Conservation (phyloP, 2,329 filamentous ascomycete species). For the Tolypocladium tundrense region DNA sequence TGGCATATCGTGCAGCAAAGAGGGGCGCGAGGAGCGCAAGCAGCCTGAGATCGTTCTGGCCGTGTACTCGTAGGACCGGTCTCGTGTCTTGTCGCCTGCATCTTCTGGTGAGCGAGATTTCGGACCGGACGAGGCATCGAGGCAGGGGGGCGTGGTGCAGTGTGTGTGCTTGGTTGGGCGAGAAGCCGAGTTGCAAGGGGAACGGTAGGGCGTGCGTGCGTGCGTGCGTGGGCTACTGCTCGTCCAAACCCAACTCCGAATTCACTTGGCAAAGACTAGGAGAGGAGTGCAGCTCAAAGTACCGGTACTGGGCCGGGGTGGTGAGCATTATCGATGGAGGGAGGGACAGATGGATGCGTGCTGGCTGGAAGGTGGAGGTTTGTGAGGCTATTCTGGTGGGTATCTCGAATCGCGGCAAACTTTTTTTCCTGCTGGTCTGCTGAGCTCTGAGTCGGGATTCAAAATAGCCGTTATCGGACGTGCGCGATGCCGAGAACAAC, state of each 20-base stretch:
- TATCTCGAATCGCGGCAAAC: neutral
- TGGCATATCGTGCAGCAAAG: slow-evolving; percentile 8
- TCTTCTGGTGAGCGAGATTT: neutral
- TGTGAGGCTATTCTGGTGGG: neutral
- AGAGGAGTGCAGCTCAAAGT: neutral
- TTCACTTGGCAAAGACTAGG: neutral
- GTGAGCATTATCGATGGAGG: neutral
- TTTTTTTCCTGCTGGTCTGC: neutral
- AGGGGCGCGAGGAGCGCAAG: neutral
- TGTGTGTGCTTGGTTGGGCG: neutral
- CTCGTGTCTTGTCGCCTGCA: neutral
- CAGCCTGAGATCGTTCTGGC: neutral
- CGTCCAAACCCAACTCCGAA: neutral
- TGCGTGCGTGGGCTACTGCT: neutral
- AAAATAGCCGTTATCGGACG: slow-evolving; percentile 1
- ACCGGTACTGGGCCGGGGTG: slow-evolving; percentile 1
- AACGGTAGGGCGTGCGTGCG: too few relatives aligned
- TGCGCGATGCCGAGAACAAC: neutral
- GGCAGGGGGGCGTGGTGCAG: neutral
- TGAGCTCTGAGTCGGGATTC: neutral
- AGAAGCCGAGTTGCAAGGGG: neutral
- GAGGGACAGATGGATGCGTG: neutral
- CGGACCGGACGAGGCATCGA: too few relatives aligned
- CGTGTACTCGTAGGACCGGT: neutral
- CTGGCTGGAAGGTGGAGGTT: neutral